Conservation (phyloP, 106 monocot genomes). For the Amphibolis antarctica region DNA sequence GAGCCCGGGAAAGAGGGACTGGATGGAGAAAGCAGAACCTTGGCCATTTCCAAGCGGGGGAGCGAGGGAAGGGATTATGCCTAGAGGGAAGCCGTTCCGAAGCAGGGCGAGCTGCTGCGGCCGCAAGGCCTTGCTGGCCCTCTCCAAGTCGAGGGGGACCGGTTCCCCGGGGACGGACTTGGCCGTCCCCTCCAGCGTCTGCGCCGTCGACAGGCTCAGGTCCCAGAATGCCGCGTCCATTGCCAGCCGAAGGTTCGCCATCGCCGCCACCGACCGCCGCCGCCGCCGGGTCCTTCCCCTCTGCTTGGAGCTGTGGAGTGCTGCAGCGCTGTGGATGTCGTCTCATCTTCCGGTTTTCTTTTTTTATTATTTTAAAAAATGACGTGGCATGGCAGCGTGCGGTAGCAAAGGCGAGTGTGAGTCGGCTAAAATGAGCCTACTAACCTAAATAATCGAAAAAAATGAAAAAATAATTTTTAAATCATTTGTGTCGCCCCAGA, state of each 20-base stretch:
- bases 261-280: slow-evolving; percentile 6
- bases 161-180: slow-evolving; percentile 47
- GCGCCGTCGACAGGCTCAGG: slow-evolving; percentile 33
- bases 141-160: slow-evolving; percentile 27
- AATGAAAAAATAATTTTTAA: too few relatives aligned
- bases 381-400: too few relatives aligned
- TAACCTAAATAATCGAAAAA: too few relatives aligned
- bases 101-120: slow-evolving; percentile 60
- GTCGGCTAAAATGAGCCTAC: too few relatives aligned
- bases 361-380: too few relatives aligned
- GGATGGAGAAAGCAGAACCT: slow-evolving; percentile 56
- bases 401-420: too few relatives aligned
- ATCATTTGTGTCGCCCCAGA: too few relatives aligned
- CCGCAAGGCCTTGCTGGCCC: slow-evolving; percentile 35
- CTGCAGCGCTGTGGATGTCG: too few relatives aligned
- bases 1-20: slow-evolving; percentile 40
- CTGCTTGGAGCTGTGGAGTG: too few relatives aligned
- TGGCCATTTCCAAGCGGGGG: slow-evolving; percentile 32
- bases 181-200: slow-evolving; percentile 32
- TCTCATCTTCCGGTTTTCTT: too few relatives aligned
- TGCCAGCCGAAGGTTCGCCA: slow-evolving; percentile 53
- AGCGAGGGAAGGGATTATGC: slow-evolving; percentile 46
- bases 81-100: slow-evolving; percentile 41
- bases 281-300: too few relatives aligned
- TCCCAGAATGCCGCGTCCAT: slow-evolving; percentile 76